A percentile compares a stretch with the other conserved stretches of the same genome.
Conservation (phyloP, 345 rosid species). For the Angophora floribunda region DNA sequence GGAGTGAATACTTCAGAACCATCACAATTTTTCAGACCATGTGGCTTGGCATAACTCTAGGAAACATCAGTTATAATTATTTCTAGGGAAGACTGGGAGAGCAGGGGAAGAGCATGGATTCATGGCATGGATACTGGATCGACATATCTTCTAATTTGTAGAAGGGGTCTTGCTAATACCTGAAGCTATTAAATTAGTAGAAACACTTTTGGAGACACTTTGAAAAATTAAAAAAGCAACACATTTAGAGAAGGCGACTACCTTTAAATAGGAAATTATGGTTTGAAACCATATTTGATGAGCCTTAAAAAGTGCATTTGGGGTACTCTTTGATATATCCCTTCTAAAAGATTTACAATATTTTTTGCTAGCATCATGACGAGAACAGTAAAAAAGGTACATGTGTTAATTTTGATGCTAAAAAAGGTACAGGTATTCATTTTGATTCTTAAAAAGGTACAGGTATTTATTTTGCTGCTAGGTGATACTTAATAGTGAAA, state of each 20-base stretch:
- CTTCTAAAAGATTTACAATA: neutral
- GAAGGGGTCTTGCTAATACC: neutral
- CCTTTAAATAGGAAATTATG: neutral
- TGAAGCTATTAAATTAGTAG: neutral
- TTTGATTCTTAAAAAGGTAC: neutral
- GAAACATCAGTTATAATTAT: neutral
- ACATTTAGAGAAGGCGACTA: neutral
- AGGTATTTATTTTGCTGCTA: neutral
- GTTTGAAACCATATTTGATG: neutral
- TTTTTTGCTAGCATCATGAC: neutral
- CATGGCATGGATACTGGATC: neutral
- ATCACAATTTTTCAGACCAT: neutral
- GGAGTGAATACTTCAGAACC: conserved; percentile 2
- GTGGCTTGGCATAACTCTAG: neutral
- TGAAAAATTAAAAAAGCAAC: neutral
- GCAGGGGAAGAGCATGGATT: neutral
- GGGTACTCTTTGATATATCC: neutral
- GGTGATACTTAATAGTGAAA: neutral
- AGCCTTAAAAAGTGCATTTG: neutral
- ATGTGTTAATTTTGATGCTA: neutral
- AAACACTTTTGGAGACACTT: neutral
- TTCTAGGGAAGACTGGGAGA: neutral
- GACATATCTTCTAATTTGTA: neutral
- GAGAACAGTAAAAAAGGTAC: neutral
- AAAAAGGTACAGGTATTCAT: neutral